These are phyloP conservation scores for Sergeia podlipaevii DNA, from an alignment of 208 protist genomes.

Conservation along the genomic window DNA sequence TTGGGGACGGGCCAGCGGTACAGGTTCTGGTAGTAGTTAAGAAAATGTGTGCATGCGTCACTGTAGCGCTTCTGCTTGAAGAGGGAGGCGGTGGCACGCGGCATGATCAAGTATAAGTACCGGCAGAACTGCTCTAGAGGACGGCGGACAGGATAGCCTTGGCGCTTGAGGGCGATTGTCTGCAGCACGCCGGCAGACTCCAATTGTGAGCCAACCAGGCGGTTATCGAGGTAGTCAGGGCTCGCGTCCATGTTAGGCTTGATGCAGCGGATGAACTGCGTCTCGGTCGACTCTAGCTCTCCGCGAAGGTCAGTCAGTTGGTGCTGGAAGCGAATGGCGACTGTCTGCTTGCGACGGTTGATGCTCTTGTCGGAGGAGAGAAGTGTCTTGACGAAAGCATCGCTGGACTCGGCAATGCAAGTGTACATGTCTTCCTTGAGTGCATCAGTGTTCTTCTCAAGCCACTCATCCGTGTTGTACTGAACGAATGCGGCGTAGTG, in stretches of 20 bases:
- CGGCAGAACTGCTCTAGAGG: slow-evolving; percentile 68
- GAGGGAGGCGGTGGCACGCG: slow-evolving; percentile 20
- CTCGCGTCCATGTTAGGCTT: slow-evolving; percentile 87
- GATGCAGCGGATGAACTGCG: slow-evolving; percentile 94
- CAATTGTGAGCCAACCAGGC: slow-evolving; percentile 82
- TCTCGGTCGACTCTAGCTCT: slow-evolving; percentile 83
- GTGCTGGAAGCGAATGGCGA: slow-evolving; percentile 75
- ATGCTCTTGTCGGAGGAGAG: slow-evolving; percentile 33
- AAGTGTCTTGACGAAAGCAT: slow-evolving; percentile 62
- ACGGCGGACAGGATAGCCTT: slow-evolving; percentile 87
- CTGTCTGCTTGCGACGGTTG: slow-evolving; percentile 67
- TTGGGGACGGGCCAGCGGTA: slow-evolving; percentile 62
- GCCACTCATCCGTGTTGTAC: slow-evolving; percentile 86
- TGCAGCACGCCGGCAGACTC: slow-evolving; percentile 89
- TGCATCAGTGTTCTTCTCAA: slow-evolving; percentile 91
- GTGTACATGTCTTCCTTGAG: slow-evolving; percentile 83
- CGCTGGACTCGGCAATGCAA: slow-evolving; percentile 32
- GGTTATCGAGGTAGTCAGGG: slow-evolving; percentile 60
- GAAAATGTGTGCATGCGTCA: slow-evolving; percentile 39
- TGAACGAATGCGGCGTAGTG: slow-evolving; percentile 91
- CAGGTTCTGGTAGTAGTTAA: slow-evolving; percentile 55
- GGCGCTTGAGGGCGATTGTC: slow-evolving; percentile 88
- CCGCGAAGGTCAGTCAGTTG: slow-evolving; percentile 70
- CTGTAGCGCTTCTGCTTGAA: slow-evolving; percentile 42
- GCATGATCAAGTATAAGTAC: slow-evolving; percentile 81